Evolutionary conservation across 768 basidiomycete species (phyloP).

Genomic region (Tulasnella sp.): DNA sequence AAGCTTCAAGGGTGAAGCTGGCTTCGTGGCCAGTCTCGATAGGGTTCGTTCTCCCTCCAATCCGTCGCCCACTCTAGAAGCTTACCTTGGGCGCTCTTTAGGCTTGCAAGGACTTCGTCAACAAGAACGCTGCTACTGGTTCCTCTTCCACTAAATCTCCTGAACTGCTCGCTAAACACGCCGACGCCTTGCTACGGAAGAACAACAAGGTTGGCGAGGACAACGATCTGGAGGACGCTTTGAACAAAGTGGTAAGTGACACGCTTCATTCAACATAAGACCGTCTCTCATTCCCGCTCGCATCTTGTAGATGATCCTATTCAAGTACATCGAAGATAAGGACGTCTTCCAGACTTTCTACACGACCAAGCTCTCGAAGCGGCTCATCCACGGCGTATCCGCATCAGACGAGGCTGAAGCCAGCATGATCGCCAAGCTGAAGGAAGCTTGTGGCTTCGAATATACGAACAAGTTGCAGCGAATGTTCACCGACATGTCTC

Average conservation of each 20-base stretch:
- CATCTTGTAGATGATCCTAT: slow-evolving; percentile 73
- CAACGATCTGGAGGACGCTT: slow-evolving; percentile 77
- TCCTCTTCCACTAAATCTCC: slow-evolving; percentile 79
- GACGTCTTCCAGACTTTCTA: slow-evolving; percentile 99
- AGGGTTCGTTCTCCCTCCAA: slow-evolving; percentile 29
- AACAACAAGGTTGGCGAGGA: slow-evolving; percentile 94
- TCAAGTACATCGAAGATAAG: slow-evolving; percentile 98
- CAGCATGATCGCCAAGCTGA: slow-evolving; percentile 96
- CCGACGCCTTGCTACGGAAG: slow-evolving; percentile 82
- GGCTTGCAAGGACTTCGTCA: slow-evolving; percentile 93
- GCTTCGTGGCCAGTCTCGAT: slow-evolving; percentile 88
- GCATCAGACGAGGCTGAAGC: slow-evolving; percentile 95
- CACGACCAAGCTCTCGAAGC: slow-evolving; percentile 85
- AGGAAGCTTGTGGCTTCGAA: slow-evolving; percentile 93
- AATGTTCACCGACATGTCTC: slow-evolving; percentile 98
- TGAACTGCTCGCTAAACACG: slow-evolving; percentile 85
- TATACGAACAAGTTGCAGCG: slow-evolving; percentile 93
- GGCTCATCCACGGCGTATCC: slow-evolving; percentile 82
- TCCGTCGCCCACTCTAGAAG: background rate
- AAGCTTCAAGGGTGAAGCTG: slow-evolving; percentile 86
- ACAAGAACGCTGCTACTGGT: slow-evolving; percentile 84
- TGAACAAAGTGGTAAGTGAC: slow-evolving; percentile 75
- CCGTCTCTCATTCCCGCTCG: background rate
- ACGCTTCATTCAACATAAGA: background rate
- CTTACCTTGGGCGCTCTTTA: slow-evolving; percentile 32